Conservation (phyloP, 1,139 yeast genomes). For the Magnusiomyces tetraspermus region DNA sequence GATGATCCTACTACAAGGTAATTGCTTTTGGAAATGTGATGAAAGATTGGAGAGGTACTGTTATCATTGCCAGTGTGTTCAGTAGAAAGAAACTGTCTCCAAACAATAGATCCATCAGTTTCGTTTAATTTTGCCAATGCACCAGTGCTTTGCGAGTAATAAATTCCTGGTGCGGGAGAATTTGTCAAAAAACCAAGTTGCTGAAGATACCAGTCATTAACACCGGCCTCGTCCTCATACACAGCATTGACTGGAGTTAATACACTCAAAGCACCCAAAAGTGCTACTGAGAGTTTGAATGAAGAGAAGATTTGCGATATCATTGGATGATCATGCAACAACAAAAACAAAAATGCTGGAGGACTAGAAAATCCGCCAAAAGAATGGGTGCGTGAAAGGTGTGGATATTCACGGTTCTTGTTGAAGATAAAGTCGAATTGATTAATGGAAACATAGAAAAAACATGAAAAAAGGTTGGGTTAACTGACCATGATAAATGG, state of each 20-base stretch:
- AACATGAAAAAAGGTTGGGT: too few species aligned
- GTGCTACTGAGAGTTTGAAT: not conserved
- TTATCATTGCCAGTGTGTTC: not conserved
- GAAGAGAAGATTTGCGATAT: not conserved
- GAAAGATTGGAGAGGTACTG: not conserved
- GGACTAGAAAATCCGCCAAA: too few species aligned
- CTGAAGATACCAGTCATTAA: constrained; percentile 26
- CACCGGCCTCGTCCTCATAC: constrained; percentile 28
- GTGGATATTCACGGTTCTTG: too few species aligned
- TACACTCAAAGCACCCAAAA: not conserved
- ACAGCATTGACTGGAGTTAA: constrained; percentile 20
- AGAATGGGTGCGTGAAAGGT: too few species aligned
- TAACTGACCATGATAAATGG: too few species aligned
- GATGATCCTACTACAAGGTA: not conserved
- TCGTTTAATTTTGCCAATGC: constrained; percentile 21
- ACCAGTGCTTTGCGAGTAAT: constrained; percentile 16
- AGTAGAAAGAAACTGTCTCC: constrained; percentile 19
- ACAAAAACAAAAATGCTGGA: too few species aligned
- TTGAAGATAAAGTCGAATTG: too few species aligned
- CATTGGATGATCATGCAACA: too few species aligned
- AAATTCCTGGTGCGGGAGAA: constrained; percentile 2
- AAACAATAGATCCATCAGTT: constrained; percentile 20
- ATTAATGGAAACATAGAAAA: too few species aligned
- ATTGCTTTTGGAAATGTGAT: not conserved
- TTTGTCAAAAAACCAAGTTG: constrained; percentile 21